phyloP scores from a whole-genome alignment of 805 yeast species.

The Schwanniomyces polymorphus region DNA sequence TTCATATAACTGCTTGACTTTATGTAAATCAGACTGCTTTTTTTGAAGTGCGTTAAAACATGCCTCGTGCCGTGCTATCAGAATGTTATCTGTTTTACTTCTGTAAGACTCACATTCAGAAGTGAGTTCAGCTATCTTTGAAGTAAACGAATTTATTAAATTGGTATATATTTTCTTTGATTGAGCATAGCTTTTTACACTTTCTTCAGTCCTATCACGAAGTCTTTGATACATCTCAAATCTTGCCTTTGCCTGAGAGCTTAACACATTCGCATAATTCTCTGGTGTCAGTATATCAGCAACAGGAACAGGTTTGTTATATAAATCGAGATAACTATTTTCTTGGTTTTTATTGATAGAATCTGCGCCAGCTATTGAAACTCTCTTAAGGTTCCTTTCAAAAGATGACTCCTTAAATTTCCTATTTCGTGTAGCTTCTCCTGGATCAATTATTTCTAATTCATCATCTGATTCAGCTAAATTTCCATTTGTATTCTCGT shows the following conservation, averaged over 20 bases:
- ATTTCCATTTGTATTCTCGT: not conserved
- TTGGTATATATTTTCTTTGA: not conserved
- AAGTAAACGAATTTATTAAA: not conserved
- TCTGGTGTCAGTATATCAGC: conserved; percentile 13
- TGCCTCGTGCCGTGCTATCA: not conserved
- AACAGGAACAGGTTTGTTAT: conserved; percentile 30
- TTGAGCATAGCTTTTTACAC: not conserved
- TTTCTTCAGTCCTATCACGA: not conserved
- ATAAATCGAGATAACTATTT: not conserved
- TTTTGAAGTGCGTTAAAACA: not conserved
- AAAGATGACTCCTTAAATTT: conserved; percentile 25
- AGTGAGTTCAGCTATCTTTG: not conserved
- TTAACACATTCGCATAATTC: not conserved
- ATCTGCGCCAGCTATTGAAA: not conserved
- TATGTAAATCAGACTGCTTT: not conserved
- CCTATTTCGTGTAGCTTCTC: conserved; percentile 25
- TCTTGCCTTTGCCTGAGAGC: not conserved
- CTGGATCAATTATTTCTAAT: conserved; percentile 25
- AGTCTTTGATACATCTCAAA: not conserved
- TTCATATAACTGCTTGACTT: not conserved
- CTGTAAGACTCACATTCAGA: not conserved
- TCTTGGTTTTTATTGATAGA: not conserved
- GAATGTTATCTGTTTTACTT: not conserved
- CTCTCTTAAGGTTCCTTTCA: conserved; percentile 4
- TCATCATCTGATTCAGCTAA: conserved; percentile 20